These are phyloP conservation scores for Amphicarpaea edgeworthii DNA, from an alignment of 306 rosid genomes.

Conservation along the genomic window DNA sequence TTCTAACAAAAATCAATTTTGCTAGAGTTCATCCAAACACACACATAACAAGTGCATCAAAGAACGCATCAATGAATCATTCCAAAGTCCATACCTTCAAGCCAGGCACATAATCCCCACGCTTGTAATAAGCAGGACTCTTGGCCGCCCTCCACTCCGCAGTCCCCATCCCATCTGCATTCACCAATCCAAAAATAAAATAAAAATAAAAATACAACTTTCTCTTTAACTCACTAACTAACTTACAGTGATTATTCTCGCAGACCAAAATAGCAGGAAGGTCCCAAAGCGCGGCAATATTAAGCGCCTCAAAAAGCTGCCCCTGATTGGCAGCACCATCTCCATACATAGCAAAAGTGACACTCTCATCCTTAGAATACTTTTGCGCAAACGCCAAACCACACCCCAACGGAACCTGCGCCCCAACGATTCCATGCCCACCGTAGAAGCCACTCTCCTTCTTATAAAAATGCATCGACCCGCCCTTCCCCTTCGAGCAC, in stretches of 20 bases:
- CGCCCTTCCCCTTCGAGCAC: conserved; percentile 88
- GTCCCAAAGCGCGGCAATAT: conserved; percentile 93
- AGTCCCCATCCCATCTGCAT: conserved; percentile 96
- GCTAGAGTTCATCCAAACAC: too few species aligned
- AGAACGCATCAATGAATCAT: too few species aligned
- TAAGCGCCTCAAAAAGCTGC: conserved; percentile 91
- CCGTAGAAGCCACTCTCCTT: conserved; percentile 81
- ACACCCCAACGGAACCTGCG: conserved; percentile 88
- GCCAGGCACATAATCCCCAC: conserved; percentile 97
- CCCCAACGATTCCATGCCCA: conserved; percentile 97
- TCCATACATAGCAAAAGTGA: conserved; percentile 80
- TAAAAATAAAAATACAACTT: neutral
- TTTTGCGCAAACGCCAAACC: conserved; percentile 91
- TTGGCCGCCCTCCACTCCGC: conserved; percentile 97
- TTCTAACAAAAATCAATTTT: too few species aligned
- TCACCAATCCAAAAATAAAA: neutral
- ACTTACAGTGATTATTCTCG: conserved; percentile 96
- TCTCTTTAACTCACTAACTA: conserved; percentile 37
- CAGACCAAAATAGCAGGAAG: conserved; percentile 95
- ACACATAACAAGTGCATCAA: too few species aligned
- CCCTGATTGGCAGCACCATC: conserved; percentile 99
- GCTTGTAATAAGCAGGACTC: conserved; percentile 89
- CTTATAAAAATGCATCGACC: conserved; percentile 93
- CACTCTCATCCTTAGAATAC: conserved; percentile 77
- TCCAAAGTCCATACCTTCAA: conserved; percentile 73